These are phyloP conservation scores for Ogataea dorogensis DNA, from an alignment of 805 yeast genomes.

Conservation along the genomic window DNA sequence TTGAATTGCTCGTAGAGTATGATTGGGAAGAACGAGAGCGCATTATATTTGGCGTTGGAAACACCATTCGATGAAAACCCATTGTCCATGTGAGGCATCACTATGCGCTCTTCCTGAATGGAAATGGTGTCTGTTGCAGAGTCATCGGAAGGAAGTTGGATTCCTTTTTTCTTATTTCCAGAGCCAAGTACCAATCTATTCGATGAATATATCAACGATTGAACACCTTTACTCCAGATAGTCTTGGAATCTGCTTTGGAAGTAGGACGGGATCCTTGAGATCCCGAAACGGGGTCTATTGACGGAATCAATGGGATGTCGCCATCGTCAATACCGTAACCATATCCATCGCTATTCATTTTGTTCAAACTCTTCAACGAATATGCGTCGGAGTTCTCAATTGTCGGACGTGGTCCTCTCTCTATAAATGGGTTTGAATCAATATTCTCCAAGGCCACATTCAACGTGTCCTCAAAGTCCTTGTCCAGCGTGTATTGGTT, in stretches of 20 bases:
- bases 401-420: constrained; percentile 32
- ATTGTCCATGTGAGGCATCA: constrained; percentile 39
- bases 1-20: constrained; percentile 94
- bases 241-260: constrained; percentile 25
- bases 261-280: constrained; percentile 17
- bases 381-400: constrained; percentile 28
- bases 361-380: constrained; percentile 31
- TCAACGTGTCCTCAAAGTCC: constrained; percentile 61
- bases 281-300: constrained; percentile 7
- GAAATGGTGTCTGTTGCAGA: constrained; percentile 6
- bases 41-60: constrained; percentile 92
- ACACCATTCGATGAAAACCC: constrained; percentile 68
- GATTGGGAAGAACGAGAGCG: constrained; percentile 82
- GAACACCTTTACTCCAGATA: constrained; percentile 33
- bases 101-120: constrained; percentile 30
- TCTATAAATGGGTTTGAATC: constrained; percentile 33
- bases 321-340: constrained; percentile 24
- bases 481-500: constrained; percentile 52
- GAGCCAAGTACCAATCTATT: constrained; percentile 26
- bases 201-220: constrained; percentile 27
- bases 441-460: constrained; percentile 60
- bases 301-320: constrained; percentile 28
- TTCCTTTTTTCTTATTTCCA: constrained; percentile 24
- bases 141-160: constrained; percentile 28
- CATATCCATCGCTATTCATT: constrained; percentile 27